Percentiles rank a stretch among this genome's conserved stretches.
Conservation (phyloP, 768 basidiomycete genomes). For the Rhodosporidiobolus sp. region DNA sequence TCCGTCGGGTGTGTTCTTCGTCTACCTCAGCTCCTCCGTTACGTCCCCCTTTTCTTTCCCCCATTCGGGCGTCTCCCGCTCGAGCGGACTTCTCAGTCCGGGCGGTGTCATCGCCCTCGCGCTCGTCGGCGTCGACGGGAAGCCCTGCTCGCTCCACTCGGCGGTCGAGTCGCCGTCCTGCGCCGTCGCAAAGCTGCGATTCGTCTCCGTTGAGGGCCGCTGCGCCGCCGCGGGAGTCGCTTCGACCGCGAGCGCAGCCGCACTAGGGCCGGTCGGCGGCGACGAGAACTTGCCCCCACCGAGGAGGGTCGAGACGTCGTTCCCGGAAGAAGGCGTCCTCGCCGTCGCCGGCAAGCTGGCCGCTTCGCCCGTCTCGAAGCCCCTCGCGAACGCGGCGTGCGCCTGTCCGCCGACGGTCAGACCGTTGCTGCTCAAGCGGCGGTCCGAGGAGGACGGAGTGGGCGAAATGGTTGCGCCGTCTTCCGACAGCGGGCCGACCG, state of each 20-base stretch:
- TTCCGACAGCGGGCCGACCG: background rate
- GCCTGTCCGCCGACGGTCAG: background rate
- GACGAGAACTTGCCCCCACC: background rate
- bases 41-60: background rate
- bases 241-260: background rate
- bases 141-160: background rate
- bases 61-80: background rate
- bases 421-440: no score
- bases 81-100: background rate
- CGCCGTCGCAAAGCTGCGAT: background rate
- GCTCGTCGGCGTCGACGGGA: constrained; percentile 1
- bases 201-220: background rate
- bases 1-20: background rate
- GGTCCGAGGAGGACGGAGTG: background rate
- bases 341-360: background rate
- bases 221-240: background rate
- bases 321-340: background rate
- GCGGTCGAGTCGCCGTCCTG: no score
- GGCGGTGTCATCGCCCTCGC: background rate
- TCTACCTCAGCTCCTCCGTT: background rate
- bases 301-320: constrained; percentile 3
- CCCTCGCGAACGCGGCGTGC: background rate
- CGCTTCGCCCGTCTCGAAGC: background rate
- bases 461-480: background rate
- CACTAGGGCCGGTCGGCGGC: background rate